phyloP scores from a whole-genome alignment of 2,329 filamentous ascomycete species.

The Mariannaea sp. region DNA sequence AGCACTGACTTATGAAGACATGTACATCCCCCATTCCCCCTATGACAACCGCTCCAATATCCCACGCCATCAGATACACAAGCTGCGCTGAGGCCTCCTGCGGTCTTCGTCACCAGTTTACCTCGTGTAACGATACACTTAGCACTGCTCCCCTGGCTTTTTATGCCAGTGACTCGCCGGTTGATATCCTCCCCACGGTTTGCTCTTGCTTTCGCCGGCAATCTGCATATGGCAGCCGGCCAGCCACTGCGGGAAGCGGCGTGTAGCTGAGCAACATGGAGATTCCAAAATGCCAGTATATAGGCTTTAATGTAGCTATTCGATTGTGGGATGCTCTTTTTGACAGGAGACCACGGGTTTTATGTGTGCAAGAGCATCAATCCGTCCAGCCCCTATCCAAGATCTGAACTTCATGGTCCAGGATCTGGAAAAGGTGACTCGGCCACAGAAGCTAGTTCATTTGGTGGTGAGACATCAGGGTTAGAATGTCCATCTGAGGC shows the following conservation, averaged over 20 bases:
- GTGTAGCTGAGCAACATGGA: no score
- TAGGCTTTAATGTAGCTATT: no score
- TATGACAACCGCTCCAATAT: constrained; percentile 56
- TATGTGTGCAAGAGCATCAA: background rate
- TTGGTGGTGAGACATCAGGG: background rate
- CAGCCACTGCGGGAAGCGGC: no score
- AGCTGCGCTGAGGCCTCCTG: constrained; percentile 48
- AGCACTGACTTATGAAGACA: constrained; percentile 28
- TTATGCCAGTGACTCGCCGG: constrained; percentile 38
- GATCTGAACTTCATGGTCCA: background rate
- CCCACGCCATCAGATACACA: constrained; percentile 49
- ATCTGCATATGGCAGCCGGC: no score
- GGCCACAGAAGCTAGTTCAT: background rate
- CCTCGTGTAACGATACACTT: constrained; percentile 30
- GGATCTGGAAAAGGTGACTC: background rate
- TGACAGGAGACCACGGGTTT: background rate
- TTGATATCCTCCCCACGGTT: constrained; percentile 51
- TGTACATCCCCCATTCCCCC: constrained; percentile 57
- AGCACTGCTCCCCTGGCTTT: constrained; percentile 23
- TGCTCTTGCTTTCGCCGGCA: constrained; percentile 51
- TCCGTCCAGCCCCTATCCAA: background rate
- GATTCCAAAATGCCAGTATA: no score
- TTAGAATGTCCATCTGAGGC: constrained; percentile 17
- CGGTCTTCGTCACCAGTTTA: constrained; percentile 37
- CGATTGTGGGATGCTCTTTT: no score